phyloP scores from a whole-genome alignment of 495 filamentous ascomycete species.

The Hyaloscypha finlandica region DNA sequence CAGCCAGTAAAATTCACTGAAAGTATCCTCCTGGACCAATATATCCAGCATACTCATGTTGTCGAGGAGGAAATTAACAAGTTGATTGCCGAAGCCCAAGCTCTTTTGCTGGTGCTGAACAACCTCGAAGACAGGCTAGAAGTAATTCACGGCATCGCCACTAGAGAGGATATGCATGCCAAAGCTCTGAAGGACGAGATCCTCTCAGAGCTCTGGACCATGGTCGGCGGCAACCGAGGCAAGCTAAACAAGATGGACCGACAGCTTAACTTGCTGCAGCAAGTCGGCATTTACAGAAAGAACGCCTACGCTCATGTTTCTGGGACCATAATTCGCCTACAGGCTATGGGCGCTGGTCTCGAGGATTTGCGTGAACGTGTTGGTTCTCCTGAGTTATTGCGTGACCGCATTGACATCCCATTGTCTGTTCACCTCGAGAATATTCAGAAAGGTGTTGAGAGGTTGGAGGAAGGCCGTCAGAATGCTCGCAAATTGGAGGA shows the following conservation, averaged over 20 bases:
- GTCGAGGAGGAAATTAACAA: conserved; percentile 64
- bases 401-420: conserved; percentile 52
- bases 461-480: conserved; percentile 58
- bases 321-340: conserved; percentile 61
- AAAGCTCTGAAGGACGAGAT: conserved; percentile 58
- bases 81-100: conserved; percentile 67
- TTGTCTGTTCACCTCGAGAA: conserved; percentile 69
- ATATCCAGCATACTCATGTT: conserved; percentile 62
- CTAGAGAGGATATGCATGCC: conserved; percentile 48
- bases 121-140: conserved; percentile 64
- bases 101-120: conserved; percentile 55
- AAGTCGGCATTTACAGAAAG: conserved; percentile 60
- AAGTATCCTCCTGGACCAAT: conserved; percentile 55
- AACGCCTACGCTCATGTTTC: conserved; percentile 60
- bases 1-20: conserved; percentile 54
- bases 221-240: conserved; percentile 63
- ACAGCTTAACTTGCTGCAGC: conserved; percentile 57
- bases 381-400: conserved; percentile 56
- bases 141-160: conserved; percentile 62
- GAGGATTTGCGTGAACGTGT: conserved; percentile 68
- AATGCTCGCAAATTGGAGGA: conserved; percentile 58
- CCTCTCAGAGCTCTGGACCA: conserved; percentile 66
- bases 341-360: conserved; percentile 65
- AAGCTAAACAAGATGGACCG: conserved; percentile 55
- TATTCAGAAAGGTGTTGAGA: conserved; percentile 65